Conservation (phyloP, 1,284 basidiomycete genomes). For the Tilletia setariae region DNA sequence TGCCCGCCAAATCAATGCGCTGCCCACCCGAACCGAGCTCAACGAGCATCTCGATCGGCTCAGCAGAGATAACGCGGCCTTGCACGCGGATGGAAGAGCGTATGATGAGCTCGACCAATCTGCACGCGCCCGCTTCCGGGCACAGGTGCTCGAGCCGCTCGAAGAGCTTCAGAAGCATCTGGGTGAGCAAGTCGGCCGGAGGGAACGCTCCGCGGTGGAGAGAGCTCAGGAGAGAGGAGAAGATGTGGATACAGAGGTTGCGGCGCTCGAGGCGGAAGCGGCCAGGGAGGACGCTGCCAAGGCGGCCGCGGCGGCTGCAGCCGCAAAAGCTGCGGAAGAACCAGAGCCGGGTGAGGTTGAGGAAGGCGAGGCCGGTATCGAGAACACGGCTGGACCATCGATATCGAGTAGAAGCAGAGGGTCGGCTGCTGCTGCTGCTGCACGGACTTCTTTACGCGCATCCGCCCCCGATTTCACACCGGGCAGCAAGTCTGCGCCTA, state of each 20-base stretch:
- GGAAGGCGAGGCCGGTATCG: not conserved
- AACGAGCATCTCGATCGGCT: conserved; percentile 23
- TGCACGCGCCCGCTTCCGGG: conserved; percentile 1
- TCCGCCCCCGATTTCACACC: not conserved
- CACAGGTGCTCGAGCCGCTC: not conserved
- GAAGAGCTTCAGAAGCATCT: not conserved
- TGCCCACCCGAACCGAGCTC: conserved; percentile 33
- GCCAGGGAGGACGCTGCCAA: not conserved
- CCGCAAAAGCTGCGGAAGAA: not conserved
- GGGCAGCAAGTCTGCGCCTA: not conserved
- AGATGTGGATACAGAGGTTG: conserved; percentile 12
- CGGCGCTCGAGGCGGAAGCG: conserved; percentile 2
- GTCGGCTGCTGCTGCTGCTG: not conserved
- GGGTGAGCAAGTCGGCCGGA: not conserved
- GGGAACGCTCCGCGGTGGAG: conserved; percentile 12
- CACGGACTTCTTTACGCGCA: not conserved
- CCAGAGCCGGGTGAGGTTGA: conserved; percentile 10
- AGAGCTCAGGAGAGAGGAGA: conserved; percentile 6
- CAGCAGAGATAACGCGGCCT: not conserved
- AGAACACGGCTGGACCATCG: too few species aligned
- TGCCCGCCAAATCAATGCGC: conserved; percentile 33
- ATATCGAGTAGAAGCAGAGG: too few species aligned
- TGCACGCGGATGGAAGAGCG: not conserved
- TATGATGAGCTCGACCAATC: conserved; percentile 6
- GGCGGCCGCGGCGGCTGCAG: not conserved